Conservation (phyloP, 306 rosid species). For the Hippophae rhamnoides region DNA sequence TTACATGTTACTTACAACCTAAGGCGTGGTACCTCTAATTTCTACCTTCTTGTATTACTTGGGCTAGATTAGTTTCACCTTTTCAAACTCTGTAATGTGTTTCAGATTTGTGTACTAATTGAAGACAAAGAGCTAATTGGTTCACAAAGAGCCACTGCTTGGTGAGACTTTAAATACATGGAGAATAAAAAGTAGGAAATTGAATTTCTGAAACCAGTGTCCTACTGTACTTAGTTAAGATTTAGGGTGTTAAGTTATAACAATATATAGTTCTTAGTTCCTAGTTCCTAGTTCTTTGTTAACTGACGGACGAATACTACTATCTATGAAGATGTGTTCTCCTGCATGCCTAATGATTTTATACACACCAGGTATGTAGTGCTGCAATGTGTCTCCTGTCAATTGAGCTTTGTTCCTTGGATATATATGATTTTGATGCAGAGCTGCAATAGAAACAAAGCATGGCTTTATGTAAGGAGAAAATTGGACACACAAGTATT, state of each 20-base stretch:
- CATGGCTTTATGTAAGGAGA: slow-evolving; percentile 57
- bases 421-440: slow-evolving; percentile 15
- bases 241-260: background rate
- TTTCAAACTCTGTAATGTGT: too few relatives aligned
- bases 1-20: too few relatives aligned
- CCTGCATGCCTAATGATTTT: slow-evolving; percentile 84
- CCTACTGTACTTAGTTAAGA: too few relatives aligned
- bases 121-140: too few relatives aligned
- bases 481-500: slow-evolving; percentile 65
- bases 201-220: too few relatives aligned
- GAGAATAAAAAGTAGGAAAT: too few relatives aligned
- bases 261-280: background rate
- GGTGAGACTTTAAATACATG: too few relatives aligned
- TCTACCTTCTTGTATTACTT: too few relatives aligned
- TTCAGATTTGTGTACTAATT: too few relatives aligned
- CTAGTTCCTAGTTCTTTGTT: background rate
- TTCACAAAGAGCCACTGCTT: too few relatives aligned
- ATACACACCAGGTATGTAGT: slow-evolving; percentile 61
- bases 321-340: slow-evolving; percentile 81
- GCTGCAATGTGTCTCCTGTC: background rate
- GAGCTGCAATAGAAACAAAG: slow-evolving; percentile 75
- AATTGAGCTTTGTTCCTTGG: background rate
- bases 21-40: too few relatives aligned
- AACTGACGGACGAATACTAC: slow-evolving; percentile 59
- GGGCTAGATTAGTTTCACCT: too few relatives aligned